Percentiles rank a stretch among this genome's conserved stretches.
These are phyloP conservation scores for Diaporthe sp. DNA, from an alignment of 2,329 filamentous ascomycete species.

Conservation along the genomic window DNA sequence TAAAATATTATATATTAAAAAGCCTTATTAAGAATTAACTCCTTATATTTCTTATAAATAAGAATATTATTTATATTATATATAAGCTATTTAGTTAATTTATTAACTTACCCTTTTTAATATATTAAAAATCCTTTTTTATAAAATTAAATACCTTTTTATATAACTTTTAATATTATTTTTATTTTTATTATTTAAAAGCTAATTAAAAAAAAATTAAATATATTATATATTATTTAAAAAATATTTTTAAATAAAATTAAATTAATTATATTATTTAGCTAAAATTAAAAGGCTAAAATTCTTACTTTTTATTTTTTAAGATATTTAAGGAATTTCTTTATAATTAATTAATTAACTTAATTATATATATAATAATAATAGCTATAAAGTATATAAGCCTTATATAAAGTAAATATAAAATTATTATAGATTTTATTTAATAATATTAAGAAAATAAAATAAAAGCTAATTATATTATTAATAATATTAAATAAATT, in stretches of 20 bases:
- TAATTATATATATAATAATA: neutral
- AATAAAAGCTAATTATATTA: neutral
- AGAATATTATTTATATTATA: neutral
- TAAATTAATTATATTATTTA: neutral
- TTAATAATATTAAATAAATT: neutral
- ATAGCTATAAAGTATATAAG: neutral
- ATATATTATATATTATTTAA: neutral
- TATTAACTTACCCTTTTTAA: neutral
- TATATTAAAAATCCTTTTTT: neutral
- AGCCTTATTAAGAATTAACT: too few relatives aligned
- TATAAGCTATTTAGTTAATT: neutral
- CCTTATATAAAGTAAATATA: neutral
- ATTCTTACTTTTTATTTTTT: neutral
- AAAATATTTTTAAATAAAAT: neutral
- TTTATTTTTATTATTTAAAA: neutral
- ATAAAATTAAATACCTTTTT: neutral
- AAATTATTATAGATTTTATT: neutral
- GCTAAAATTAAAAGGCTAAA: neutral
- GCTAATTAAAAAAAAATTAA: neutral
- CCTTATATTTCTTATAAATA: too few relatives aligned
- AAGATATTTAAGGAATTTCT: neutral
- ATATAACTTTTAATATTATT: neutral
- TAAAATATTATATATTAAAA: neutral
- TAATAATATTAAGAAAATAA: neutral
- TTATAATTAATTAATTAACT: neutral